These are phyloP conservation scores for Obba rivulosa DNA, from an alignment of 768 basidiomycete species.

Conservation along the genomic window DNA sequence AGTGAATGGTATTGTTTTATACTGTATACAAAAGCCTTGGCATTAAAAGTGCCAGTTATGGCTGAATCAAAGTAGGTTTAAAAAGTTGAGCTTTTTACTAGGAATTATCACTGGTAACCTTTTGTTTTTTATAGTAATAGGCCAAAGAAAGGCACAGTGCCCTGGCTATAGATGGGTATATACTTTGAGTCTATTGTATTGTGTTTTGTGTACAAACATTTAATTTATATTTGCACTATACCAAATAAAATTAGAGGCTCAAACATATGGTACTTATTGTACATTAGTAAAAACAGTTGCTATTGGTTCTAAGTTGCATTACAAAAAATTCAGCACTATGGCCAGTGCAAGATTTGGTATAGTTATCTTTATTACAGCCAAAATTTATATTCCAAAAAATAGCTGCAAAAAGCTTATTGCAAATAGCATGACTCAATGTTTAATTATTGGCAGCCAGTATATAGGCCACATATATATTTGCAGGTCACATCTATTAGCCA, in stretches of 20 bases:
- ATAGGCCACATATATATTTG: conserved; percentile 70
- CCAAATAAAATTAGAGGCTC: background rate
- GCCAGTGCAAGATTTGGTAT: conserved; percentile 83
- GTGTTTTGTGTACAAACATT: conserved; percentile 81
- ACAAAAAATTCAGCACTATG: conserved; percentile 85
- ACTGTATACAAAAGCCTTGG: too few relatives aligned
- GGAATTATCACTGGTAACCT: conserved; percentile 40
- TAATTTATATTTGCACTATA: conserved; percentile 68
- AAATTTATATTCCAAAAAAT: conserved; percentile 77
- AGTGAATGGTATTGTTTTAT: too few relatives aligned
- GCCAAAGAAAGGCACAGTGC: conserved; percentile 48
- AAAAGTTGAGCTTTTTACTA: too few relatives aligned
- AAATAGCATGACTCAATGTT: conserved; percentile 82
- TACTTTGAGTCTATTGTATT: conserved; percentile 72
- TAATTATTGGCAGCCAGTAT: conserved; percentile 77
- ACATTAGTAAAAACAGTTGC: conserved; percentile 87
- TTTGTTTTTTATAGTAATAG: conserved; percentile 44
- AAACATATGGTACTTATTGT: conserved; percentile 48
- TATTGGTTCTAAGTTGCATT: conserved; percentile 84
- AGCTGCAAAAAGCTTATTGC: conserved; percentile 88
- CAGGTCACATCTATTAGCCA: conserved; percentile 61
- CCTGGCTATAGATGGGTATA: conserved; percentile 73
- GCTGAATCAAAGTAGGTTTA: too few relatives aligned
- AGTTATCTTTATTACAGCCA: conserved; percentile 82
- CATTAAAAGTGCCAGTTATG: too few relatives aligned